Base-by-base conservation (phyloP, 1,139 yeast species). In the Pichia terricola region DNA sequence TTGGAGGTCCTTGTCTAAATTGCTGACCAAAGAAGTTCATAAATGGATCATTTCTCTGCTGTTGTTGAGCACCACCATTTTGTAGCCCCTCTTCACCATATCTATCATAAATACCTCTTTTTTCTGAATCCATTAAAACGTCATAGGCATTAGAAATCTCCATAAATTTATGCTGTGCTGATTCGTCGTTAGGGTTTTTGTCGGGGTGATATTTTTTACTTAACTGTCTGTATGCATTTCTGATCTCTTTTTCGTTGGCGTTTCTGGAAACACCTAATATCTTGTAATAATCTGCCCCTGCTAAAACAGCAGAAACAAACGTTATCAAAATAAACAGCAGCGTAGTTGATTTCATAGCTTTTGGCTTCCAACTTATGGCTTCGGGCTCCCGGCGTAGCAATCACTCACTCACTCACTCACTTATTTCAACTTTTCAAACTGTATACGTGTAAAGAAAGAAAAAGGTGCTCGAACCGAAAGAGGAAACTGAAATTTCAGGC, bases 81-180 rank as follows among this genome's bases (percentile, higher is more conserved):
- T 73, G 72, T 30, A 89, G 70, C 2, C 89, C 94, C 33, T 91
- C 95, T 51, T 81, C 85, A 33, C 98, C 98, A 58, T 69, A 86
- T 43, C 70, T 69, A 62, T 91, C 97, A 60, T 82, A 91, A 34
- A 77, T 73, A 37, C 70, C 59, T 48, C 86, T 75, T 63, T 87
- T 85, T 45, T 83, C 85, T 11, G 74, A 65, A 59, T 89, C 89
- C 48, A 81, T 75, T 50, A 91, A 72, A 10, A 88, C 86, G 50
- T 89, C 97, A 61, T 91, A 91, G 0, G 97, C 97, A 55, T 84
- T 95, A 7, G 96, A 95, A 30, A 91, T 77, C 61, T 88, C 95
- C 43, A 91, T 81, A 63, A 88, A 91, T 63, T 76, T 81, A 46
- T 82, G 81, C 52, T 85, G 89, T 2, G 96, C 95, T 37, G 74